Percentiles rank a stretch among this genome's conserved stretches.
phyloP scores from a whole-genome alignment of 345 rosid genomes.

The Syzygium aromaticum region DNA sequence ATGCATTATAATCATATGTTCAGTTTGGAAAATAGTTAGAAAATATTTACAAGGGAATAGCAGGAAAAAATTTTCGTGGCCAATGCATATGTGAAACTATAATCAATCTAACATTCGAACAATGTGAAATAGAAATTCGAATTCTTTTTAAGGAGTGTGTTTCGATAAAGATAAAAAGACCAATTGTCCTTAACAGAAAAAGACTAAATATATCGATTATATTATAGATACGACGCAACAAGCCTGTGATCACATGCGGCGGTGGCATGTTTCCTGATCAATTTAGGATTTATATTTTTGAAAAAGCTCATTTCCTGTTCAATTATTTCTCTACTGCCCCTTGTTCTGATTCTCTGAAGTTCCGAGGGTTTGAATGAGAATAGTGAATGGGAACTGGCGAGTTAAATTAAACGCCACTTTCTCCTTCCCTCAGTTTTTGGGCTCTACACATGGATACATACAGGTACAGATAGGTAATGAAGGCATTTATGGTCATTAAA shows the following conservation, averaged over 20 bases:
- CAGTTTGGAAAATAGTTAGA: not conserved
- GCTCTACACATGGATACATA: not conserved
- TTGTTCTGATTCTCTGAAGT: not conserved
- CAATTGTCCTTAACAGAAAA: accelerated
- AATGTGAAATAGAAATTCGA: not conserved
- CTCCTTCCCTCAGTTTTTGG: not conserved
- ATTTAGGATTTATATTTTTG: not conserved
- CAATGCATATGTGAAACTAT: accelerated
- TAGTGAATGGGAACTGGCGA: not conserved
- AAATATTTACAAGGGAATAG: not conserved
- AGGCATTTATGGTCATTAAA: not conserved
- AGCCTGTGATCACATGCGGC: not conserved
- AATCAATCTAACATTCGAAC: accelerated
- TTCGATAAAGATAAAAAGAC: not conserved
- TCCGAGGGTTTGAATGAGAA: not conserved
- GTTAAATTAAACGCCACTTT: not conserved
- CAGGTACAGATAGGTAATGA: not conserved
- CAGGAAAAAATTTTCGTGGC: not conserved
- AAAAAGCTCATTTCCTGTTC: not conserved
- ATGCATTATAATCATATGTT: not conserved
- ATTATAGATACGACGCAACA: accelerated
- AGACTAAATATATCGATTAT: accelerated
- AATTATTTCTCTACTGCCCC: not conserved
- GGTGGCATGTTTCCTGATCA: not conserved
- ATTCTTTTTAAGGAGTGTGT: not conserved